Evolutionary conservation across 257 asterid genomes (phyloP), one percentile per base, ranked within the genome.

Genomic region (Solanum tarapatanum): DNA sequence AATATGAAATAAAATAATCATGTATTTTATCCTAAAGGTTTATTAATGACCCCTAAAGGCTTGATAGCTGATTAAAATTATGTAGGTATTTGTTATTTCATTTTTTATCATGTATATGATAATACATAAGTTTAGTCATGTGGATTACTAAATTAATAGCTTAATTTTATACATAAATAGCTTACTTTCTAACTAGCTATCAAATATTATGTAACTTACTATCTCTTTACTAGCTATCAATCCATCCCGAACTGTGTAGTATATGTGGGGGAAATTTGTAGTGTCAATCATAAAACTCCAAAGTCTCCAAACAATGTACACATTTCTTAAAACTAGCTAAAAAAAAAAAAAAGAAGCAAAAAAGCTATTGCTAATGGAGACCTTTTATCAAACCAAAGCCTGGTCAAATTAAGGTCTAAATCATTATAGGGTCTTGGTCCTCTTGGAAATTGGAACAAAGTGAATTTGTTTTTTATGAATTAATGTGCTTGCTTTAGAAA

Each of bases 391-490:
- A 41, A 72, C 48, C 58, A 77, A 16, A 16, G 74, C 30, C 60
- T 60, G 86, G 72, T 87, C 74, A 36, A 82, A 70, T 70, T 70
- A 16, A 82, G 70, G 35, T 77, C 51, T 37, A 77, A 64, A 43
- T 84, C 89, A 75, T 32, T 80, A 58, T 87, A 84, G 36, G 79
- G 80, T 39, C 62, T 26, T 84, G 80, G 64, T 45, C 85, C 41
- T 80, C 83, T 39, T 75, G 88, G 89, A 87, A 86, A 86, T 68
- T 85, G 90, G 90, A 88, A 84, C 83, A 87, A 90, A 87, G 84
- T 88, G 90, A 90, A 89, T 91, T 91, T 91, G 86, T 90, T 90
- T 90, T 73, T 76, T 62, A 43, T 36, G 41, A 88, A 64, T 60
- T 88, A 83, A 86, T 30, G 92, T 77, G 28, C 28, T 19, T 35